Conservation (phyloP, 805 yeast species). For the Saturnispora besseyi region DNA sequence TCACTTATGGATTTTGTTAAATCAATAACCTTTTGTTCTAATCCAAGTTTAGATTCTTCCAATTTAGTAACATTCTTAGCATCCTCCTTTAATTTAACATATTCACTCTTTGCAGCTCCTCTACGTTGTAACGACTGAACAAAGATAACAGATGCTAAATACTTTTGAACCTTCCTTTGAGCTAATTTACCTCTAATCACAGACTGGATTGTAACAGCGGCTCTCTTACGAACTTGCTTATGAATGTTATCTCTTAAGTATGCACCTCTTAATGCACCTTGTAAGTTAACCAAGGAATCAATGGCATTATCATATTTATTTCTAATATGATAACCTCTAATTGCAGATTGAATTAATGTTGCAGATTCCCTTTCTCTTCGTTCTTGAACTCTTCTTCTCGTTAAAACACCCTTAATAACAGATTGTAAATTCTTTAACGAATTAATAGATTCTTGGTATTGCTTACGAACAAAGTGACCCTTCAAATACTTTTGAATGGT, state of each 20-base stretch:
- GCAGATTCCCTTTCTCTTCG: constrained; percentile 59
- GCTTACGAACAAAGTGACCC: constrained; percentile 51
- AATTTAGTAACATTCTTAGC: constrained; percentile 87
- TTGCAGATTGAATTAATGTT: constrained; percentile 55
- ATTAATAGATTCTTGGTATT: constrained; percentile 44
- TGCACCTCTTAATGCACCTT: constrained; percentile 42
- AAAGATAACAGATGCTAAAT: constrained; percentile 49
- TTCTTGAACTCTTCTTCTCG: constrained; percentile 44
- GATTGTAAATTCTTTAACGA: constrained; percentile 54
- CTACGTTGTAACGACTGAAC: constrained; percentile 77
- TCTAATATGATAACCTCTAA: constrained; percentile 49
- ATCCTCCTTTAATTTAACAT: constrained; percentile 61
- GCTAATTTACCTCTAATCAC: constrained; percentile 59
- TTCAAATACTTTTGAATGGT: constrained; percentile 78
- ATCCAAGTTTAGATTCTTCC: constrained; percentile 83
- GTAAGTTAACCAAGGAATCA: constrained; percentile 34
- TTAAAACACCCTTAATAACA: constrained; percentile 50
- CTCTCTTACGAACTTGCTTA: constrained; percentile 43
- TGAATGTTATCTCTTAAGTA: constrained; percentile 44
- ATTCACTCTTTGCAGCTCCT: constrained; percentile 58
- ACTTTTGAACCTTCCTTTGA: constrained; percentile 40
- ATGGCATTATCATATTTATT: constrained; percentile 28
- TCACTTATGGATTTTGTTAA: constrained; percentile 76
- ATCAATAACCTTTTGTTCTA: constrained; percentile 97
- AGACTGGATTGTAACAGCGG: constrained; percentile 68